Conservation (phyloP, 1,284 basidiomycete species). For the Thecaphora frezii region DNA sequence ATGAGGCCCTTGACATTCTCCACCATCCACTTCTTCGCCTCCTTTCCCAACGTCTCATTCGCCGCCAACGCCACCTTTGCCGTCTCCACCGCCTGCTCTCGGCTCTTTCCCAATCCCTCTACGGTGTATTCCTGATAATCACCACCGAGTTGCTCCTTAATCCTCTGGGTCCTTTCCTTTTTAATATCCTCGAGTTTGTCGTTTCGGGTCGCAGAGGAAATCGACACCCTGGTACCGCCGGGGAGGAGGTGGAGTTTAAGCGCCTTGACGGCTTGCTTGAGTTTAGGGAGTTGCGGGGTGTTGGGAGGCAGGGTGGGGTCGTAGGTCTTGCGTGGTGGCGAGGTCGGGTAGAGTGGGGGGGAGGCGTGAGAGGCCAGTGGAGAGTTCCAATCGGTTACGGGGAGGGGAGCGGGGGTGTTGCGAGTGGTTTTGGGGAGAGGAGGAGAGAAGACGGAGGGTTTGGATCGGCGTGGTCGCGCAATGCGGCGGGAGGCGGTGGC, state of each 20-base stretch:
- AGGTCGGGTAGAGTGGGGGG: too few relatives aligned
- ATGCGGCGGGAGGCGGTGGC: too few relatives aligned
- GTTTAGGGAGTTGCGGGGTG: background rate
- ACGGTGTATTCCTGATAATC: background rate
- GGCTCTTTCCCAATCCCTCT: background rate
- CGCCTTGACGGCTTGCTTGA: background rate
- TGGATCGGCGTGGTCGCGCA: too few relatives aligned
- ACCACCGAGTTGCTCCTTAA: background rate
- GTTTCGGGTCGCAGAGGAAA: background rate
- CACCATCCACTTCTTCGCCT: background rate
- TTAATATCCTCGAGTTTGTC: background rate
- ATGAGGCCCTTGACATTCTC: background rate
- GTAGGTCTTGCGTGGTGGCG: background rate
- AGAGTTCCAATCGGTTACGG: too few relatives aligned
- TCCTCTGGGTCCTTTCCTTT: background rate
- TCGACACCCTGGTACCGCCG: background rate
- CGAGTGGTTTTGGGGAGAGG: too few relatives aligned
- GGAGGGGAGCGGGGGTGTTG: too few relatives aligned
- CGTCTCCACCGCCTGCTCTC: too few relatives aligned
- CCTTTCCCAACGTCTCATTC: background rate
- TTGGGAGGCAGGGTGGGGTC: background rate
- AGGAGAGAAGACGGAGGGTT: too few relatives aligned
- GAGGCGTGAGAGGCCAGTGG: too few relatives aligned
- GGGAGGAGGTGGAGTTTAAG: background rate
- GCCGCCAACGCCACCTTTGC: background rate